These are phyloP conservation scores for Diplogelasinospora grovesii DNA, from an alignment of 495 filamentous ascomycete genomes.

Conservation along the genomic window DNA sequence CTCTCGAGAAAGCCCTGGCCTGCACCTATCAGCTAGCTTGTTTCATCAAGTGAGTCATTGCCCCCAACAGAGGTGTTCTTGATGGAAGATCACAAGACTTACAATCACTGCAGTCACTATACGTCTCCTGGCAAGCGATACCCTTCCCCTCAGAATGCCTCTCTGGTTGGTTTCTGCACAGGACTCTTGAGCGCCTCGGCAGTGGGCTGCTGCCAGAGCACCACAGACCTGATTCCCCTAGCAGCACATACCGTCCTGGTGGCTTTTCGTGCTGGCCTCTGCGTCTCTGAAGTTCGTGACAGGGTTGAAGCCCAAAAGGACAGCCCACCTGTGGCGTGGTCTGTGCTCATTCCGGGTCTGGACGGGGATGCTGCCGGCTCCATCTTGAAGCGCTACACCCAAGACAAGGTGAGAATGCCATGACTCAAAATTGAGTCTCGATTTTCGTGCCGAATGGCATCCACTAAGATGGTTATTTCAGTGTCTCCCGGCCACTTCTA, in stretches of 20 bases:
- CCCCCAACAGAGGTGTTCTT: no score
- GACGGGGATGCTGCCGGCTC: background rate
- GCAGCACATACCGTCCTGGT: background rate
- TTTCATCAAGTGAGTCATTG: background rate
- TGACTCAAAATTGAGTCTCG: no score
- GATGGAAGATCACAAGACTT: background rate
- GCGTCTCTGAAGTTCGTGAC: background rate
- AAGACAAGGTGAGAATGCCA: background rate
- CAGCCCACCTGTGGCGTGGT: background rate
- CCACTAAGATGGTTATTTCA: no score
- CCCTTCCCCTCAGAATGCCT: background rate
- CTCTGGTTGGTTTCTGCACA: background rate
- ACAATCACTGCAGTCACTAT: background rate
- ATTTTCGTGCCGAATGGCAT: no score
- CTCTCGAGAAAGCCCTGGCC: background rate
- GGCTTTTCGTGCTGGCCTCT: background rate
- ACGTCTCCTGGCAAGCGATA: background rate
- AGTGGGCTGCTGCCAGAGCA: background rate
- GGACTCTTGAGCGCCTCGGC: background rate
- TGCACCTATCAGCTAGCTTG: background rate
- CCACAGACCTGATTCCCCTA: background rate
- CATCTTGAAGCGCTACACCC: conserved; percentile 1
- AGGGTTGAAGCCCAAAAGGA: conserved; percentile 1
- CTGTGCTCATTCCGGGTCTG: background rate
- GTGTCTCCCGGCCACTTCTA: background rate